Evolutionary conservation across 2,329 filamentous ascomycete species (phyloP).

Genomic region (Nakataea oryzae): DNA sequence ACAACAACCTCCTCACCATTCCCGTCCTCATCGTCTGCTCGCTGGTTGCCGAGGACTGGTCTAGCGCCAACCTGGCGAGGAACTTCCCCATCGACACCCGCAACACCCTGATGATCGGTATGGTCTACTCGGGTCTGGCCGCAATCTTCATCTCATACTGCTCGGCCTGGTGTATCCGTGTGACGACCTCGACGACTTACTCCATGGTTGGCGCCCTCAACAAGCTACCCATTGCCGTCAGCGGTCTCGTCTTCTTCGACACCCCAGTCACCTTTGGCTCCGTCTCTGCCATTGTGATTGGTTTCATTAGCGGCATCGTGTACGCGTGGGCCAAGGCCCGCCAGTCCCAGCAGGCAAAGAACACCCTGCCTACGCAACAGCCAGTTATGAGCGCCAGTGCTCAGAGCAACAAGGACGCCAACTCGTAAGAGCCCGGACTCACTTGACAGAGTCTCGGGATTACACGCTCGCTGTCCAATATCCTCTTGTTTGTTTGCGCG

Average conservation of each 20-base stretch:
- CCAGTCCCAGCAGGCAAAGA: conserved; percentile 58
- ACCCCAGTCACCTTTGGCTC: conserved; percentile 87
- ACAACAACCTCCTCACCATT: conserved; percentile 97
- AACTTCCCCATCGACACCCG: conserved; percentile 84
- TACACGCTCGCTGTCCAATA: not conserved
- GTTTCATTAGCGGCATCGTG: conserved; percentile 85
- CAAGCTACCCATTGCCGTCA: conserved; percentile 92
- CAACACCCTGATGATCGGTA: conserved; percentile 71
- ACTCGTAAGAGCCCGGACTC: not conserved
- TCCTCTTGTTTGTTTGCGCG: not conserved
- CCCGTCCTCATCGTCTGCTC: conserved; percentile 79
- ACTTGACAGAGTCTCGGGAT: not conserved
- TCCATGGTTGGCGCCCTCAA: conserved; percentile 97
- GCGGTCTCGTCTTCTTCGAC: conserved; percentile 89
- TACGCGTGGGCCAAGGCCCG: conserved; percentile 82
- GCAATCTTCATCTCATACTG: conserved; percentile 99
- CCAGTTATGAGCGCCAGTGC: conserved; percentile 78
- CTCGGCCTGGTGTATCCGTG: conserved; percentile 96
- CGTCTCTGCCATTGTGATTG: conserved; percentile 81
- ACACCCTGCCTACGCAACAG: conserved; percentile 56
- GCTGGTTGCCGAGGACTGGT: conserved; percentile 86
- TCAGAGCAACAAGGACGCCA: conserved; percentile 78
- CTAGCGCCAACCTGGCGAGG: conserved; percentile 63
- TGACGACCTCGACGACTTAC: conserved; percentile 95
- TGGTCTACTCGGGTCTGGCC: conserved; percentile 87